phyloP scores from a whole-genome alignment of 345 rosid genomes.

The Eucalyptus regnans region DNA sequence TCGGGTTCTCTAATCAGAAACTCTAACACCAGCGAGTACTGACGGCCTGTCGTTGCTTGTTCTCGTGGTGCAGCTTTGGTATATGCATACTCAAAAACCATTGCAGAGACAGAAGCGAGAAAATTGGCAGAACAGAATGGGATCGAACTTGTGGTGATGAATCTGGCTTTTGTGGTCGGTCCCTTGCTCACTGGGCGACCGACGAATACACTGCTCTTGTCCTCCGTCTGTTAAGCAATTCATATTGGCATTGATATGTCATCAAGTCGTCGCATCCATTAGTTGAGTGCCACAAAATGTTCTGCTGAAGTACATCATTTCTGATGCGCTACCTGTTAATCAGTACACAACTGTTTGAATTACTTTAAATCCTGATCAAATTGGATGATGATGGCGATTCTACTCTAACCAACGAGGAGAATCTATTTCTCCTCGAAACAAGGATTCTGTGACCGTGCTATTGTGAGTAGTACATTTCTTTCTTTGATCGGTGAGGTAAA shows the following conservation, averaged over 20 bases:
- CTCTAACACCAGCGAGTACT: not conserved
- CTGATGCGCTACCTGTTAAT: not conserved
- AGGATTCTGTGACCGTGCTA: not conserved
- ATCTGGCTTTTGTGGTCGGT: slow-evolving; percentile 80
- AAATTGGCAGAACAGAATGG: slow-evolving; percentile 50
- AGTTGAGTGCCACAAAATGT: not conserved
- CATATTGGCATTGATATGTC: not conserved
- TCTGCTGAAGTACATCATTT: not conserved
- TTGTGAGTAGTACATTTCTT: not conserved
- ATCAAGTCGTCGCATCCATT: not conserved
- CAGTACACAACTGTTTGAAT: not conserved
- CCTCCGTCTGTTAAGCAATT: not conserved
- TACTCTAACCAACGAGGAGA: not conserved
- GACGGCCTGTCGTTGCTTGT: not conserved
- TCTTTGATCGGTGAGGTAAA: not conserved
- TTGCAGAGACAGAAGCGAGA: slow-evolving; percentile 77
- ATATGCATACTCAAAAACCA: slow-evolving; percentile 81
- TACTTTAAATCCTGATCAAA: not conserved
- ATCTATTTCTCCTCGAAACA: not conserved
- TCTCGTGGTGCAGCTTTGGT: slow-evolving; percentile 49
- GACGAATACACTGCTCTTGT: slow-evolving; percentile 46
- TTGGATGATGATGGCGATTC: not conserved
- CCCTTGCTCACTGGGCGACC: slow-evolving; percentile 72
- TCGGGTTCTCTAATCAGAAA: not conserved
- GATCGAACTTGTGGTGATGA: slow-evolving; percentile 63